A percentile compares a stretch with the other conserved stretches of the same genome.
phyloP scores from a whole-genome alignment of 805 yeast genomes.

The Yarrowia yakushimensis region DNA sequence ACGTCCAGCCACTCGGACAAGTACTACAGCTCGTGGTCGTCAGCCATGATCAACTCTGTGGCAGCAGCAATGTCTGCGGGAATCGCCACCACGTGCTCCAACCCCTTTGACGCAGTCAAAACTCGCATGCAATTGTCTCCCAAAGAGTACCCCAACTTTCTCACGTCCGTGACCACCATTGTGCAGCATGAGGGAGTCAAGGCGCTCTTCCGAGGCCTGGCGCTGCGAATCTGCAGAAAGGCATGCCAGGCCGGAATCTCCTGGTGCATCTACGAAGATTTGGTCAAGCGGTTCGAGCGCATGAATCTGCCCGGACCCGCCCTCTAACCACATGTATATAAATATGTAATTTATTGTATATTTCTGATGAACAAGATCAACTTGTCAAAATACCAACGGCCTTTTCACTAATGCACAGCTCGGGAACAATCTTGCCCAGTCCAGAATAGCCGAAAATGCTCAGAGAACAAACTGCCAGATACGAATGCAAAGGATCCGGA shows the following conservation, averaged over 20 bases:
- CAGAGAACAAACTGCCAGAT: slow-evolving; percentile 51
- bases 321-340: neutral
- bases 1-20: slow-evolving; percentile 18
- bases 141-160: slow-evolving; percentile 42
- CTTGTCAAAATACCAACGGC: slow-evolving; percentile 25
- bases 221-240: slow-evolving; percentile 76
- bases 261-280: slow-evolving; percentile 95
- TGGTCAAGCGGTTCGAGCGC: slow-evolving; percentile 42
- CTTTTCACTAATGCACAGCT: slow-evolving; percentile 35
- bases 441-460: slow-evolving; percentile 11
- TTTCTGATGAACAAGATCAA: neutral
- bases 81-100: slow-evolving; percentile 78
- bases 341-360: slow-evolving; percentile 19
- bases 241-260: slow-evolving; percentile 92
- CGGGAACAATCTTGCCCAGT: slow-evolving; percentile 34
- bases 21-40: slow-evolving; percentile 37
- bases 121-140: slow-evolving; percentile 83
- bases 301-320: neutral
- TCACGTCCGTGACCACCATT: slow-evolving; percentile 42
- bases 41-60: slow-evolving; percentile 61
- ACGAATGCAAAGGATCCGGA: slow-evolving; percentile 66
- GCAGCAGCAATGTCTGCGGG: slow-evolving; percentile 81
- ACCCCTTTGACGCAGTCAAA: slow-evolving; percentile 92
- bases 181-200: slow-evolving; percentile 46
- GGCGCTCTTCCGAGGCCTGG: slow-evolving; percentile 77